phyloP scores from a whole-genome alignment of 108 stramenopile genomes.

The Stephanodiscus minutulus region DNA sequence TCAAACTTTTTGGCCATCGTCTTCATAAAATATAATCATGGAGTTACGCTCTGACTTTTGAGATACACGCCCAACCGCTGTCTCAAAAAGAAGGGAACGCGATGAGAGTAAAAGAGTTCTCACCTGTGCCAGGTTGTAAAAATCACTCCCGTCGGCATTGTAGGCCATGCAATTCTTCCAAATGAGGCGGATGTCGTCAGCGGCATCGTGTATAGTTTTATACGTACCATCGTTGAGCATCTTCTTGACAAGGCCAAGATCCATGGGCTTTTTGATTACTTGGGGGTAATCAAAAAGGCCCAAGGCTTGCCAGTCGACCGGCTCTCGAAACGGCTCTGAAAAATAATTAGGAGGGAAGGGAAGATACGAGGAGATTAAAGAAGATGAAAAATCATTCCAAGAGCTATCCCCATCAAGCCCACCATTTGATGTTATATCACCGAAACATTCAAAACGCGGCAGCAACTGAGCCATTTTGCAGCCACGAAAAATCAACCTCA shows the following conservation, averaged over 20 bases:
- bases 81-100: neutral
- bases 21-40: slow-evolving; percentile 14
- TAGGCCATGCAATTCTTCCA: slow-evolving; percentile 97
- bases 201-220: slow-evolving; percentile 71
- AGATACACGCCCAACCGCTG: neutral
- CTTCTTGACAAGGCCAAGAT: slow-evolving; percentile 90
- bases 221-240: slow-evolving; percentile 80
- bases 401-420: neutral
- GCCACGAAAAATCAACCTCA: slow-evolving; percentile 23
- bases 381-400: slow-evolving; percentile 6
- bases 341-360: neutral
- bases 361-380: neutral
- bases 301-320: slow-evolving; percentile 93
- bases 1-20: slow-evolving; percentile 79
- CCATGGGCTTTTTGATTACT: slow-evolving; percentile 95
- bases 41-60: neutral
- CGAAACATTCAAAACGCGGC: neutral
- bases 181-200: slow-evolving; percentile 91
- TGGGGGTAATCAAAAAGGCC: slow-evolving; percentile 94
- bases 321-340: slow-evolving; percentile 92
- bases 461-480: neutral
- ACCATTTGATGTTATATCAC: neutral
- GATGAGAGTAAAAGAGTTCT: neutral
- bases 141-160: slow-evolving; percentile 91
- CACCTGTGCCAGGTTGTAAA: slow-evolving; percentile 72